These are phyloP conservation scores for Sclerotinia sclerotiorum DNA, from an alignment of 2,329 filamentous ascomycete species.

Conservation along the genomic window DNA sequence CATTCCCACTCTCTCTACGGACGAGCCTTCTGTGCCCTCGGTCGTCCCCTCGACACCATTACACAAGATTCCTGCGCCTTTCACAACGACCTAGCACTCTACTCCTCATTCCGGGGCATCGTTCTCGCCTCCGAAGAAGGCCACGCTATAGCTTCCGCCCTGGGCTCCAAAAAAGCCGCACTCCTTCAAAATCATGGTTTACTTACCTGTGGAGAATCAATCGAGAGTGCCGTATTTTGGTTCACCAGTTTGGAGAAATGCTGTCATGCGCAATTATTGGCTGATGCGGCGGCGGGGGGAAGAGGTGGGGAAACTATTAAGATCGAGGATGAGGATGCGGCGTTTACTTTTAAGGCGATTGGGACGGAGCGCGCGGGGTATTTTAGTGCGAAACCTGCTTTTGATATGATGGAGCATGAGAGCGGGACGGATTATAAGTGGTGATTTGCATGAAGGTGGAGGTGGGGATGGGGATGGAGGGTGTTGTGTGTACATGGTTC, in stretches of 20 bases:
- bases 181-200: conserved; percentile 57
- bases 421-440: conserved; percentile 38
- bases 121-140: conserved; percentile 55
- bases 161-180: conserved; percentile 52
- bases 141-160: conserved; percentile 47
- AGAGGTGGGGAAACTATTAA: conserved; percentile 64
- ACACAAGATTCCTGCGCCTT: conserved; percentile 58
- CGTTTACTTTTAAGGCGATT: conserved; percentile 64
- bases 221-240: conserved; percentile 56
- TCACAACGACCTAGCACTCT: conserved; percentile 46
- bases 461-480: no score
- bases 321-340: conserved; percentile 67
- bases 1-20: conserved; percentile 60
- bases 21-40: conserved; percentile 61
- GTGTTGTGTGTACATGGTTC: no score
- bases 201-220: conserved; percentile 50
- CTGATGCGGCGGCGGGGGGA: conserved; percentile 60
- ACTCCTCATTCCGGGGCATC: conserved; percentile 51
- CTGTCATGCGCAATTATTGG: conserved; percentile 51
- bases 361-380: conserved; percentile 62
- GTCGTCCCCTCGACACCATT: conserved; percentile 44
- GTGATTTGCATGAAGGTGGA: conserved; percentile 23
- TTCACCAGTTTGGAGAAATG: conserved; percentile 53
- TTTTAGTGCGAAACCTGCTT: conserved; percentile 70
- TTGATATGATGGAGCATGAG: conserved; percentile 67